Evolutionary conservation across 352 stramenopile species (phyloP).

Genomic region (Phytopythium delawarense): DNA sequence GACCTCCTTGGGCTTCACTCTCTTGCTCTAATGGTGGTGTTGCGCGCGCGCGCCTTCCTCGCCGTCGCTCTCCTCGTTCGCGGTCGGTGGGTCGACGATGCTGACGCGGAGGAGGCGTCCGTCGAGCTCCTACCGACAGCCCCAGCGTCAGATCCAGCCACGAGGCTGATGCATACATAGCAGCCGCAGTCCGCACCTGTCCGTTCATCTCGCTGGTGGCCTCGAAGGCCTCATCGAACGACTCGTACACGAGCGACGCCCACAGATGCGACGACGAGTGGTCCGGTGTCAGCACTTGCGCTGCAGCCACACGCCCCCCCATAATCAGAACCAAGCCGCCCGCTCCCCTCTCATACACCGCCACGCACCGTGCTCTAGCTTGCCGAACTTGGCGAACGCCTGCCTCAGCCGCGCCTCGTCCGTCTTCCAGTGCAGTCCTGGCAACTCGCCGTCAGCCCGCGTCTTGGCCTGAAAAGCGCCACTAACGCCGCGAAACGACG

Average conservation of each 20-base stretch:
- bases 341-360: neutral
- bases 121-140: slow-evolving; percentile 45
- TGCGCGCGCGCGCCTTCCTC: neutral
- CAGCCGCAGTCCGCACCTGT: slow-evolving; percentile 23
- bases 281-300: slow-evolving; percentile 43
- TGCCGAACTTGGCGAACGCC: slow-evolving; percentile 49
- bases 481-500: neutral
- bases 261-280: slow-evolving; percentile 64
- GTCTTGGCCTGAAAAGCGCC: too few relatives aligned
- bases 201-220: slow-evolving; percentile 77
- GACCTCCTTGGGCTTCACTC: too few relatives aligned
- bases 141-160: neutral
- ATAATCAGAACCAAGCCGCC: neutral
- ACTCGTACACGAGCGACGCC: slow-evolving; percentile 55
- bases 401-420: slow-evolving; percentile 64
- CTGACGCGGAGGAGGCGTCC: slow-evolving; percentile 71
- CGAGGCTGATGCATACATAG: rapidly evolving
- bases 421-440: slow-evolving; percentile 82
- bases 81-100: slow-evolving; percentile 49
- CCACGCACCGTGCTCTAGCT: slow-evolving; percentile 38
- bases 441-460: too few relatives aligned
- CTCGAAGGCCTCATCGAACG: slow-evolving; percentile 69
- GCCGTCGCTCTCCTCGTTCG: neutral
- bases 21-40: neutral
- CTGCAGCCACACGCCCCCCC: slow-evolving; percentile 6